A percentile compares a stretch with the other conserved stretches of the same genome.
Evolutionary conservation across 139 green algal species (phyloP).

Genomic region (Coccomyxa sp.): DNA sequence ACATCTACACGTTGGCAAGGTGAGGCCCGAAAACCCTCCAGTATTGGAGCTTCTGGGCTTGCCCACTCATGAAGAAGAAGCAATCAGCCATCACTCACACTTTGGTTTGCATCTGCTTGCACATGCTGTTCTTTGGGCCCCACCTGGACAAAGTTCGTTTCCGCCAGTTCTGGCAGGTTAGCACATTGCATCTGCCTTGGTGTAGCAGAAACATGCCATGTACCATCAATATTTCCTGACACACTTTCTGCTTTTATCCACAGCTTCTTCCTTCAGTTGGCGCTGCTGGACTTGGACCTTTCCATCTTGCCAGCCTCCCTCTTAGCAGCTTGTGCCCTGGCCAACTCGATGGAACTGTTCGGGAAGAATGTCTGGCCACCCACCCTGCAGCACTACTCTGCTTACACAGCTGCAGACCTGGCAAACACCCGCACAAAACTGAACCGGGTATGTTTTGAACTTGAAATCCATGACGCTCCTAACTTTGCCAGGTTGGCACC

Average conservation of each 20-base stretch:
- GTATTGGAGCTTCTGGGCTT: too few species aligned
- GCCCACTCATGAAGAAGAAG: too few species aligned
- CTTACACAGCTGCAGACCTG: conserved; percentile 40
- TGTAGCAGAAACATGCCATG: not conserved
- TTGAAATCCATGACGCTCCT: not conserved
- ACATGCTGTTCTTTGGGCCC: not conserved
- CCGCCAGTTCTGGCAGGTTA: too few species aligned
- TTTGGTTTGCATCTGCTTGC: not conserved
- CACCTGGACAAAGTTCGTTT: not conserved
- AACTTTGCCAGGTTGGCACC: not conserved
- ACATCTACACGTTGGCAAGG: conserved; percentile 58
- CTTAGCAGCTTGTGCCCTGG: conserved; percentile 42
- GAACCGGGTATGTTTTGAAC: not conserved
- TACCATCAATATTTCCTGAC: not conserved
- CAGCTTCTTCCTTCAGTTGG: conserved; percentile 58
- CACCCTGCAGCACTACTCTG: conserved; percentile 41
- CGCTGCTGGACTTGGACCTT: conserved; percentile 42
- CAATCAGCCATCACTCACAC: not conserved
- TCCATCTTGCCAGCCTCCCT: conserved; percentile 23
- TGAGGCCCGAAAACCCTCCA: not conserved
- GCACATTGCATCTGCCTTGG: not conserved
- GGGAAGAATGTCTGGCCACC: conserved; percentile 35
- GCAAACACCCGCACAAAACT: not conserved
- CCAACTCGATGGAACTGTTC: conserved; percentile 34
- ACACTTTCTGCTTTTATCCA: not conserved